Evolutionary conservation across 495 filamentous ascomycete genomes (phyloP).

Genomic region (Monascus purpureus): DNA sequence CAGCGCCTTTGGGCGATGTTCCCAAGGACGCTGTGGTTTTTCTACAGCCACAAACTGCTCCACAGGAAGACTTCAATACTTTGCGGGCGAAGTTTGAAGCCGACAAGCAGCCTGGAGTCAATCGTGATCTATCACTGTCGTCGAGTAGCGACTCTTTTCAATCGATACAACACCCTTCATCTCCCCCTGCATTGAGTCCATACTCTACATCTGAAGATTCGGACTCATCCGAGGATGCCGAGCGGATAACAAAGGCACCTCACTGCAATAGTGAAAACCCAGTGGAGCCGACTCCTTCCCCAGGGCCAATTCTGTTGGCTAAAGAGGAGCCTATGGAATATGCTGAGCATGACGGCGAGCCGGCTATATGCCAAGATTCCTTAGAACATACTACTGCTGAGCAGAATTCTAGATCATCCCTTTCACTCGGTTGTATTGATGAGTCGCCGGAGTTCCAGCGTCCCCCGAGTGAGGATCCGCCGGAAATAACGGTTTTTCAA

Average conservation of each 20-base stretch:
- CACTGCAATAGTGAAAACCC: not conserved
- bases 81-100: conserved; percentile 31
- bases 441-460: too few species aligned
- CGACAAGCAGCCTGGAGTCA: conserved; percentile 13
- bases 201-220: conserved; percentile 5
- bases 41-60: not conserved
- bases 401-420: not conserved
- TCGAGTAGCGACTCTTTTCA: conserved; percentile 49
- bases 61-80: conserved; percentile 16
- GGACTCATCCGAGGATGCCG: not conserved
- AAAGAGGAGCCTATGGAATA: not conserved
- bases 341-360: not conserved
- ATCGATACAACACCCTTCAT: conserved; percentile 32
- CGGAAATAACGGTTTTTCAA: too few species aligned
- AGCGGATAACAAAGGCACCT: not conserved
- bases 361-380: not conserved
- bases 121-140: conserved; percentile 26
- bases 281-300: not conserved
- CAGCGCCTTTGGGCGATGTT: conserved; percentile 6
- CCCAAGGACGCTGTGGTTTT: conserved; percentile 8
- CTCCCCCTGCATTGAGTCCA: conserved; percentile 4
- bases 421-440: too few species aligned
- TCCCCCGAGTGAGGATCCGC: too few species aligned
- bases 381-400: not conserved
- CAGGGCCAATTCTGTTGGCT: not conserved